A percentile compares a stretch with the other conserved stretches of the same genome.
phyloP scores from a whole-genome alignment of 352 stramenopile species.

The Phytophthora kernoviae region DNA sequence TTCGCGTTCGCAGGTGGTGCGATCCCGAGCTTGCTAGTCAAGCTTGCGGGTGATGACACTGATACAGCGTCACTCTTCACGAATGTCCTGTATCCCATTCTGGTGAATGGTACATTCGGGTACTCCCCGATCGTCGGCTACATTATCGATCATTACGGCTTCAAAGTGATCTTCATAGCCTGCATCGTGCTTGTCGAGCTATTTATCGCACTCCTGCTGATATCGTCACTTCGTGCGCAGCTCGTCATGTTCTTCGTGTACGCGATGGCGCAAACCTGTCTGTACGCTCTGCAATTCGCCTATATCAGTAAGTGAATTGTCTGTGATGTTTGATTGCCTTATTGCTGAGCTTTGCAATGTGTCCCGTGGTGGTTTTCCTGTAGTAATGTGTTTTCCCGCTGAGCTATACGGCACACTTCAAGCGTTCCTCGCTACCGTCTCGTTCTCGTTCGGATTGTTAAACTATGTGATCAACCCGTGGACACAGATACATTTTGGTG shows the following conservation, averaged over 20 bases:
- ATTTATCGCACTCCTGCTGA: conserved; percentile 66
- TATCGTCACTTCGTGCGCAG: conserved; percentile 64
- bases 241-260: conserved; percentile 74
- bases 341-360: not conserved
- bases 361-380: not conserved
- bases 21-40: conserved; percentile 69
- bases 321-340: not conserved
- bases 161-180: conserved; percentile 74
- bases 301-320: conserved; percentile 75
- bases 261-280: conserved; percentile 73
- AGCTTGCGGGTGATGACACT: conserved; percentile 37
- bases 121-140: conserved; percentile 79
- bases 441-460: conserved; percentile 70
- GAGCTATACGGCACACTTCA: conserved; percentile 81
- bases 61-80: conserved; percentile 53
- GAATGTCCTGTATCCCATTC: conserved; percentile 71
- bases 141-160: conserved; percentile 78
- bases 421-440: conserved; percentile 71
- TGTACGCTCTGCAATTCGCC: conserved; percentile 85
- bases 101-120: conserved; percentile 83
- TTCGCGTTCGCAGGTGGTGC: conserved; percentile 80
- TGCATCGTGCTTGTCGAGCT: conserved; percentile 70
- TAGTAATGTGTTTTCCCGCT: conserved; percentile 84
- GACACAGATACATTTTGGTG: conserved; percentile 70
- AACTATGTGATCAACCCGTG: conserved; percentile 82